These are phyloP conservation scores for Nepenthes mirabilis DNA, from an alignment of 148 eudicot genomes.

Conservation along the genomic window DNA sequence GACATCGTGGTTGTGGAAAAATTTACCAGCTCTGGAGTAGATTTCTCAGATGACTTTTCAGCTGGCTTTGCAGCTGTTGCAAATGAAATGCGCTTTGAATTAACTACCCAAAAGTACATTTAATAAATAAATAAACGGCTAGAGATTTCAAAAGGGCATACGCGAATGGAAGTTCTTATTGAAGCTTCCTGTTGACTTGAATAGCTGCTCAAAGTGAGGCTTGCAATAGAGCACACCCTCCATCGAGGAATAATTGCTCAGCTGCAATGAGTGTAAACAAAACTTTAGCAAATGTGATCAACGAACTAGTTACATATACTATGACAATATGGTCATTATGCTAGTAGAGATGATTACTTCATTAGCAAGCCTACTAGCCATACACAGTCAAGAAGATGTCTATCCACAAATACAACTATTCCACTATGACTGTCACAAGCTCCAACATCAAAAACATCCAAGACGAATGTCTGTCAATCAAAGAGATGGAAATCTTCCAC, in stretches of 20 bases:
- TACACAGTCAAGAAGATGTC: no score
- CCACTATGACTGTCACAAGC: no score
- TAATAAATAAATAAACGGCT: not conserved
- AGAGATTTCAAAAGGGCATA: constrained; percentile 16
- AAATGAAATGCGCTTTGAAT: constrained; percentile 7
- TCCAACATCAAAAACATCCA: no score
- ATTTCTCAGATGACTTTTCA: constrained; percentile 36
- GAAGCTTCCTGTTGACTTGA: constrained; percentile 76
- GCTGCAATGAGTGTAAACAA: constrained; percentile 24
- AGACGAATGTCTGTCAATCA: no score
- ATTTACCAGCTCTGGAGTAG: constrained; percentile 59
- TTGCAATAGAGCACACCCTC: constrained; percentile 83
- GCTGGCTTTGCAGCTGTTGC: constrained; percentile 57
- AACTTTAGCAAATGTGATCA: not conserved
- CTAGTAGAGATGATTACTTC: not conserved
- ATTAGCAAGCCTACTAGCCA: no score
- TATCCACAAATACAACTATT: no score
- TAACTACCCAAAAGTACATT: not conserved
- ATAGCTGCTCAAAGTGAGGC: constrained; percentile 91
- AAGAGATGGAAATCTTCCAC: no score
- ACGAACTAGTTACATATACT: not conserved
- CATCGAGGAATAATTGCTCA: constrained; percentile 77
- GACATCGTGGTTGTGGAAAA: not conserved
- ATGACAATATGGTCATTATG: not conserved
- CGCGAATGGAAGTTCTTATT: constrained; percentile 79